Evolutionary conservation across 805 yeast genomes (phyloP).

Genomic region (Barnettozyma sp.): DNA sequence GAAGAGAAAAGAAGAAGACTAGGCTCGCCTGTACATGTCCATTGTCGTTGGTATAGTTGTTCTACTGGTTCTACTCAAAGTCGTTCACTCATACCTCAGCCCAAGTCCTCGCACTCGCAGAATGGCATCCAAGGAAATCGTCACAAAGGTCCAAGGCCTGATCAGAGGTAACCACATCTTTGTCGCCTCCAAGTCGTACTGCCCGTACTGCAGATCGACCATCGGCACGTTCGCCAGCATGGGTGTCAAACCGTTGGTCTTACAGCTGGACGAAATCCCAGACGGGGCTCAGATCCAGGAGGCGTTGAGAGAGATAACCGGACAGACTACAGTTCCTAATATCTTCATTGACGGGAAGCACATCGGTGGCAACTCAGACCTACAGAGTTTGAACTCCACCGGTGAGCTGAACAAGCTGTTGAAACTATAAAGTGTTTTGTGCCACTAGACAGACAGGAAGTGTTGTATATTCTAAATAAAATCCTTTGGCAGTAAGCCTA

Average conservation of each 20-base stretch:
- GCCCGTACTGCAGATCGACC: slow-evolving; percentile 56
- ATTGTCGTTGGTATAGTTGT: slow-evolving; percentile 1
- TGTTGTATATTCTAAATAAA: too few species aligned
- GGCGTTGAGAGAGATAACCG: slow-evolving; percentile 69
- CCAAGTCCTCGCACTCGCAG: too few species aligned
- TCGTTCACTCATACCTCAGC: not conserved
- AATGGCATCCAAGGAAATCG: slow-evolving; percentile 54
- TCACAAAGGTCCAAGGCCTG: slow-evolving; percentile 52
- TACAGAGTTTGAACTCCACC: slow-evolving; percentile 59
- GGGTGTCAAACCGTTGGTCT: slow-evolving; percentile 39
- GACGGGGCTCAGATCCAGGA: slow-evolving; percentile 80
- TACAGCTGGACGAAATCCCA: slow-evolving; percentile 41
- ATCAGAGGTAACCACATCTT: slow-evolving; percentile 63
- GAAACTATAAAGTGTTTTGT: slow-evolving; percentile 22
- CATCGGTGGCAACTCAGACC: slow-evolving; percentile 91
- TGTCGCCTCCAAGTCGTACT: slow-evolving; percentile 75
- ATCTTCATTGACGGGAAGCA: slow-evolving; percentile 86
- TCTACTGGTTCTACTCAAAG: not conserved
- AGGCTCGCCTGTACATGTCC: not conserved
- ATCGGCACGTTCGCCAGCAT: slow-evolving; percentile 32
- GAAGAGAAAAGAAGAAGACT: not conserved
- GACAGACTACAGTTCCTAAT: slow-evolving; percentile 92
- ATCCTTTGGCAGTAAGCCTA: slow-evolving; percentile 44
- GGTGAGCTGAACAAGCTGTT: slow-evolving; percentile 49
- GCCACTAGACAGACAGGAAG: too few species aligned